Base-by-base conservation (phyloP, 1,139 yeast species). In the Taiozyma onychis region DNA sequence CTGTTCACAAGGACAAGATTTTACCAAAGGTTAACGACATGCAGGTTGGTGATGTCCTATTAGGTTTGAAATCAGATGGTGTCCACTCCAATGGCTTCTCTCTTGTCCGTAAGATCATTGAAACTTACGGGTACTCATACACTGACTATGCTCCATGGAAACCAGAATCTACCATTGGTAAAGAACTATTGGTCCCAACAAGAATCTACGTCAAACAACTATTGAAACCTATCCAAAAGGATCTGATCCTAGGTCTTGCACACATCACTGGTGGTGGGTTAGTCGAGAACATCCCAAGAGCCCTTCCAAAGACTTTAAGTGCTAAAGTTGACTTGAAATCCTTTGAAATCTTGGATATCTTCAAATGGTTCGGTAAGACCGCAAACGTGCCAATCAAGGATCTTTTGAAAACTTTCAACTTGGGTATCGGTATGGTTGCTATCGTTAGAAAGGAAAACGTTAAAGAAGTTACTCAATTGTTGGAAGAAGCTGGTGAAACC, bases 251-350 rank as follows among this genome's bases (percentile, higher is more conserved):
- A 52, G 99, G 97, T 54, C 77, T 95, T 66, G 97, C 99, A 6
- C 96, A 95, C 67, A 93, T 95, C 62, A 95, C 99, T 26, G 99
- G 99, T 54, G 99, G 99, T 64, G 99, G 99, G 52, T 77, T 95
- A 48, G 85, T 93, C 39, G 99, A 95, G 70, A 95, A 95, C 69
- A 83, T 93, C 52, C 99, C 99, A 50, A 83, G 99, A 67, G 95
- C 96, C 28, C 75, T 95, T 56, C 99, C 99, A 55, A 73, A 80
- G 55, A 71, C 81, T 60, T 74, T 93, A 57, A 84, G 85, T 64
- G 99, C 97, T 18, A 76, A 74, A 58, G 80, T 95, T 48, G 97
- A 93, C 66, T 82, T 88, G 65, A 73, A 73, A 49, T 71, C 80
- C 11, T 91, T 98, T 96, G 79, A 81, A 58, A 85, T 93, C 42